A percentile compares a stretch with the other conserved stretches of the same genome.
Evolutionary conservation across 495 filamentous ascomycete species (phyloP).

Genomic region (Trichoderma virens): DNA sequence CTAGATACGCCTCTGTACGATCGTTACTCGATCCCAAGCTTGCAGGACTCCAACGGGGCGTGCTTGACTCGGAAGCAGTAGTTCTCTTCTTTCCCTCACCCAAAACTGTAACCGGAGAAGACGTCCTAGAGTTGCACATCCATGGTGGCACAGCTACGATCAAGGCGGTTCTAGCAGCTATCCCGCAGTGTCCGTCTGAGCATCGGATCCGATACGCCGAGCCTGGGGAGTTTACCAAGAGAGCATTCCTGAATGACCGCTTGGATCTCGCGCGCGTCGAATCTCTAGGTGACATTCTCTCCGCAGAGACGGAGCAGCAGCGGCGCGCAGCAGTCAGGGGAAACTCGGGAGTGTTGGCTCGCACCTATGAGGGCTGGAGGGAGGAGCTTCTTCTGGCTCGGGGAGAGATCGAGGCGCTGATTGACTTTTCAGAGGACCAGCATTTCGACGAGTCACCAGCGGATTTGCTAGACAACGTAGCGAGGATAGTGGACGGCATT

Average conservation of each 20-base stretch:
- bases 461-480: constrained; percentile 61
- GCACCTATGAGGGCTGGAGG: constrained; percentile 81
- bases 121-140: constrained; percentile 85
- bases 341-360: constrained; percentile 58
- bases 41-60: constrained; percentile 15
- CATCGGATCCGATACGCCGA: constrained; percentile 76
- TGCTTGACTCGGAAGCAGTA: constrained; percentile 76
- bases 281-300: constrained; percentile 74
- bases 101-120: constrained; percentile 82
- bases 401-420: constrained; percentile 88
- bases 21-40: constrained; percentile 53
- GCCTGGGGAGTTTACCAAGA: constrained; percentile 89
- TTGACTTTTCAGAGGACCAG: constrained; percentile 96
- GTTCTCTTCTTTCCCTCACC: constrained; percentile 85
- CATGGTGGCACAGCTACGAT: constrained; percentile 89
- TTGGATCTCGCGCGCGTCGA: constrained; percentile 91
- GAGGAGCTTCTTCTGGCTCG: constrained; percentile 67
- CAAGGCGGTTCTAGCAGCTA: constrained; percentile 72
- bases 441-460: constrained; percentile 85
- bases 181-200: constrained; percentile 39
- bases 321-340: constrained; percentile 77
- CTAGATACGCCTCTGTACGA: constrained; percentile 69
- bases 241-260: constrained; percentile 81
- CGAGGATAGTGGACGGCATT: constrained; percentile 52
- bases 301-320: constrained; percentile 90